Percentiles rank a stretch among this genome's conserved stretches.
phyloP scores from a whole-genome alignment of 805 yeast species.

The Monosporozyma siamensis region DNA sequence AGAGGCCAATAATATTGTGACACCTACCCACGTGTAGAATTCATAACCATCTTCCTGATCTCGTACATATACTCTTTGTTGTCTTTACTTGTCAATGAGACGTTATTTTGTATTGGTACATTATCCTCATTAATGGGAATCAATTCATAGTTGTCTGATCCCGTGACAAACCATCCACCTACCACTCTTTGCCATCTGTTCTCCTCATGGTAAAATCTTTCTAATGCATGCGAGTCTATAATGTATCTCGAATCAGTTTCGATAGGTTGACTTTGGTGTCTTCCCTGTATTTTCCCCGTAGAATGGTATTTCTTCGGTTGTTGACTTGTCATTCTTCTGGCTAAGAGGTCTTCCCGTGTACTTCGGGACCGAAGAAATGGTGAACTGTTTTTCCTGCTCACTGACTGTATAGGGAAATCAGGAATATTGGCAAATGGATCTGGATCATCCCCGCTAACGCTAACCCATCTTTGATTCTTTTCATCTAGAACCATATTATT shows the following conservation, averaged over 20 bases:
- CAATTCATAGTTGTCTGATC: slow-evolving; percentile 9
- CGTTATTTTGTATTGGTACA: slow-evolving; percentile 4
- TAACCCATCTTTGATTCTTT: slow-evolving; percentile 27
- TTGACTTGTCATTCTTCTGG: background rate
- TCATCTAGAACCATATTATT: slow-evolving; percentile 30
- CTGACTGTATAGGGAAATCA: slow-evolving; percentile 10
- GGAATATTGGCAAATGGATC: slow-evolving; percentile 26
- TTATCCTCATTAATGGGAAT: slow-evolving; percentile 5
- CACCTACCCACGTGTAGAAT: slow-evolving; percentile 28
- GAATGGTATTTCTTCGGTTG: background rate
- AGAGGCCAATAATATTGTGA: too few relatives aligned
- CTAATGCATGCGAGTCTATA: slow-evolving; percentile 9
- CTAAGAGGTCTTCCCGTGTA: background rate
- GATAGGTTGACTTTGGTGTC: slow-evolving; percentile 13
- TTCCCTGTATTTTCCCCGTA: slow-evolving; percentile 9
- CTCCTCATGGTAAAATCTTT: slow-evolving; percentile 28
- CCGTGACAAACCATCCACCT: slow-evolving; percentile 24
- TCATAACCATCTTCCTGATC: slow-evolving; percentile 29
- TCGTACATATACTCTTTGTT: slow-evolving; percentile 27
- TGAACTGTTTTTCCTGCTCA: slow-evolving; percentile 5
- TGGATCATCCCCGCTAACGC: slow-evolving; percentile 19
- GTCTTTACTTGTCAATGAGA: slow-evolving; percentile 12
- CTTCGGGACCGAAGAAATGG: slow-evolving; percentile 17
- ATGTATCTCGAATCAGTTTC: background rate
- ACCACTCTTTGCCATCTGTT: slow-evolving; percentile 27